Base-by-base conservation (phyloP, 164 flowering plant species). In the Macadamia tetraphylla region DNA sequence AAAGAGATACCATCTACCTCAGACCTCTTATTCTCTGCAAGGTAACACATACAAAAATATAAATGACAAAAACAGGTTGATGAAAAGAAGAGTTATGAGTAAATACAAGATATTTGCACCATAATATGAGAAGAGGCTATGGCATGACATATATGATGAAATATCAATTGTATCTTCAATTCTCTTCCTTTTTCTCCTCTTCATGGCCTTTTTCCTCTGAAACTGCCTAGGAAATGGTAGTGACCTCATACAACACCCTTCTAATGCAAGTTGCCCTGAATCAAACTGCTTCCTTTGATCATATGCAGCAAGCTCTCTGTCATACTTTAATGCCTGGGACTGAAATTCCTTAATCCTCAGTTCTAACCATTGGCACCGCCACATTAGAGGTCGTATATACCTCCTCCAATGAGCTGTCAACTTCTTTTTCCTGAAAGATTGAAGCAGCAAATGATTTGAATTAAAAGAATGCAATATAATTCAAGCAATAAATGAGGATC, bases 321-420 rank as follows among this genome's bases (percentile, higher is more conserved):
- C 67, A 76, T 89, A 94, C 72, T 81, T 86, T 69, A 67, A 67
- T 67, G 86, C 84, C 66, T 87, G 95, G 6, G 81, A 78, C 66
- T 86, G 85, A 57, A 92, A 64, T 67, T 89, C 88, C 72, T 84
- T 89, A 18, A 90, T 83, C 80, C 75, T 84, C 60, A 94, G 70
- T 74, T 94, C 99, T 62, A 88, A 70, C 97, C 97, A 94, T 80
- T 79, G 79, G 76, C 85, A 82, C 53, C 87, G 70, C 98, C 98
- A 93, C 89, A 85, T 88, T 17, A 89, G 70, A 68, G 97, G 97
- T 8, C 77, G 82, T 67, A 88, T 82, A 64, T 83, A 89, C 66
- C 65, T 85, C 80, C 87, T 88, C 99, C 99, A 94, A 69, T 94
- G 94, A 74, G 67, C 75, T 3, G 97, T 86, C 82, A 92, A 48